Evolutionary conservation across 257 asterid genomes (phyloP), one percentile per base, ranked within the genome.

Genomic region (Lycium ferocissimum): DNA sequence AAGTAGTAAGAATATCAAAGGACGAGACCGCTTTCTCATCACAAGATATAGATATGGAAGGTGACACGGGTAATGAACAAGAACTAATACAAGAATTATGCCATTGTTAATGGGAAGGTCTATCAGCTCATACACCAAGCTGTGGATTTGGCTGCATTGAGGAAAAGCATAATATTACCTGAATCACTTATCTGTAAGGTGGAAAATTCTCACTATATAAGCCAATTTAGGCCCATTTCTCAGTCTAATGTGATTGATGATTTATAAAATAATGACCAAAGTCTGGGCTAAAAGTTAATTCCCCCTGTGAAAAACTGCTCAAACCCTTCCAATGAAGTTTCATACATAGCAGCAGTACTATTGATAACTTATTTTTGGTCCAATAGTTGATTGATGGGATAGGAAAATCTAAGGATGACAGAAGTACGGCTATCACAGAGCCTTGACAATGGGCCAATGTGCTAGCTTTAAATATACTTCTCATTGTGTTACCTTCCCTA

Each of bases 161-260:
- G 40, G 35, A 73, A 73, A 58, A 71, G 58, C 40, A 45, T n/a
- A 72, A 45, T 9, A 22, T 33, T 20, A 45, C 58, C 80, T 8
- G 80, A 73, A 73, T 43, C 58, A 73, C 18, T 73, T 11, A 73
- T 73, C 59, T 45, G 58, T n/a, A 7, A n/a, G n/a, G 57, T 73
- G 59, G 58, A 73, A 20, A 72, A 43, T 45, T 11, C 6, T 72
- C 33, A 72, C 35, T n/a, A 72, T 17, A n/a, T 45, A 45, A 45
- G 80, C 37, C 80, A 45, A 72, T 45, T 72, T 72, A n/a, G 35
- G 80, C n/a, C 58, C 58, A 72, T 49, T 72, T 43, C 18, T 10
- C 9, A 72, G 57, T 72, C 57, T 72, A 10, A 43, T n/a, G 58
- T 72, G 57, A 47, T 45, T 72, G 37, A 6, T 45, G 58, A 72